Evolutionary conservation across 2,329 filamentous ascomycete species (phyloP), one percentile per base, ranked within the genome.

Genomic region (Xylaria sp.): DNA sequence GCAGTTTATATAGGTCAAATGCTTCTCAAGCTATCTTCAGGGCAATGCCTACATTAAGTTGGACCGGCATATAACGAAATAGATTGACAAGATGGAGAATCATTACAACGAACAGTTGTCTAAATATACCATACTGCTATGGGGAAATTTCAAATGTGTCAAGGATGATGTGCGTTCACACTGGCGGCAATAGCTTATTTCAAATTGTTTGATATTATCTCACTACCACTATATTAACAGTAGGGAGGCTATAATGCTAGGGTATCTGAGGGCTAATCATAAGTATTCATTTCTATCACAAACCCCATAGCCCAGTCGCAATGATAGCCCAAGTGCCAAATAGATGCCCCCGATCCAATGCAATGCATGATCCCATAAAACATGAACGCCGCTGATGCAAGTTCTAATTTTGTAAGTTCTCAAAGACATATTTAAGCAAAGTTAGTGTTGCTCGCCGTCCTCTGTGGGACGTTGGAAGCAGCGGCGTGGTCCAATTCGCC

Each of bases 401-500:
- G n/a, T 28, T 53, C 42, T 38, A 26, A 48, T 58, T 28, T 57
- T 53, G 23, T 23, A 23, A 28, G 7, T 61, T 44, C 2, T 15
- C 15, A 6, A 4, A 42, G 36, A n/a, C n/a, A n/a, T 2, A 40
- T 6, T 64, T 63, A 76, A 44, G 68, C 70, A 63, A 28, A 72
- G 71, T 48, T 77, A 68, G 59, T 57, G 20, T 73, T 77, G 62
- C 72, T 74, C 44, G 76, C 74, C 65, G 74, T 76, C 65, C 9
- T 65, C 23, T 70, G 77, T 2, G 81, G 81, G 6, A 74, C 77
- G 57, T 75, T 81, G 1, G 79, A 78, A 66, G 78, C 69, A 15
- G 79, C 79, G 4, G 79, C 80, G 23, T 77, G 71, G 56, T 81
- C 75, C 1, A 76, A 68, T 1, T 77, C 75, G 1, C 79, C 76